Evolutionary conservation across 495 filamentous ascomycete species (phyloP), one percentile per base, ranked within the genome.

Genomic region (Bombardia bombarda): DNA sequence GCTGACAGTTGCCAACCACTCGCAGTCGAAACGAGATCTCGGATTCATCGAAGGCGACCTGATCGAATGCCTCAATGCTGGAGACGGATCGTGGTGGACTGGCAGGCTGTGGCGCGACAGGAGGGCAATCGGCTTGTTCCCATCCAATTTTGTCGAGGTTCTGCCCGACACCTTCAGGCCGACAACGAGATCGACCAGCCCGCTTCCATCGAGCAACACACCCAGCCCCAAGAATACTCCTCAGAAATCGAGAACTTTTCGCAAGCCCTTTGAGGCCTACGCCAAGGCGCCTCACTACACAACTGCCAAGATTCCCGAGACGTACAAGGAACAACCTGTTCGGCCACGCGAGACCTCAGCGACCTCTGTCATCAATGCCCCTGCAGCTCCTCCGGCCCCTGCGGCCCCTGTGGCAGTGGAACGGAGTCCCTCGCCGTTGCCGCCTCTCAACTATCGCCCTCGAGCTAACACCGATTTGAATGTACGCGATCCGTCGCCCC

Each of bases 51-150:
- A 98, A 61, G 92, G 93, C 33, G 92, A 98, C 65, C 67, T 97
- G 46, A 98, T 98, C 57, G 92, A 98, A 77, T 95, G 89, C 58
- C 72, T 98, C 16, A 98, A 97, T 62, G 92, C 92, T 2, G 92
- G 92, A 40, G 92, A 98, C 66, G 93, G 93, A 21, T 85, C 84
- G 40, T 98, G 92, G 93, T 98, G 92, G 92, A 95, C 86, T 67
- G 92, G 92, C 20, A 79, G 90, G 36, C 59, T 97, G 57, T 80
- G 79, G 49, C 77, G 93, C 43, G 92, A 97, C 60, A 80, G 82
- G 58, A 76, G 86, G 46, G 88, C 89, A 51, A 78, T 94, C 50
- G 92, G 92, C 34, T 65, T 92, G 17, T 98, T 98, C 55, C 92
- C 92, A 2, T 96, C 90, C 32, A 98, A 98, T 62, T 98, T 96